Percentiles rank a stretch among this genome's conserved stretches.
phyloP scores from a whole-genome alignment of 106 monocot species.

The Platanthera zijinensis region DNA sequence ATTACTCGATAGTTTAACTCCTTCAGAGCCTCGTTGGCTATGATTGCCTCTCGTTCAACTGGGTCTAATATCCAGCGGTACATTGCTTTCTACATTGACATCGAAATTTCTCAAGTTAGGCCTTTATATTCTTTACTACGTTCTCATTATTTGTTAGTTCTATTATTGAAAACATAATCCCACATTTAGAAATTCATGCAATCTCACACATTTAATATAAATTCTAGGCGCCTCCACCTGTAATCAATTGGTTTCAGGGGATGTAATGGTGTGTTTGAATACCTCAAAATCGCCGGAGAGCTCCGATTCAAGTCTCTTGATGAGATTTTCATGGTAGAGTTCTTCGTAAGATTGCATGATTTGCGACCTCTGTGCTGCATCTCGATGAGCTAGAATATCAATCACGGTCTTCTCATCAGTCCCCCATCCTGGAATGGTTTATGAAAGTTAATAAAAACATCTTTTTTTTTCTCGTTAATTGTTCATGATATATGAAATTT shows the following conservation, averaged over 20 bases:
- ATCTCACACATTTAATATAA: too few relatives aligned
- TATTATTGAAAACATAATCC: too few relatives aligned
- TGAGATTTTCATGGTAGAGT: constrained; percentile 55
- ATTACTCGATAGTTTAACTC: constrained; percentile 28
- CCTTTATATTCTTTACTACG: neutral
- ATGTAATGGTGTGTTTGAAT: neutral
- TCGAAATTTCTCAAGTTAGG: neutral
- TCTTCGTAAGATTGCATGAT: constrained; percentile 59
- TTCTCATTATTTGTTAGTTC: neutral
- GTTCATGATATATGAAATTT: too few relatives aligned
- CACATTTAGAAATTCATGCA: too few relatives aligned
- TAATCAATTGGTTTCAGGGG: too few relatives aligned
- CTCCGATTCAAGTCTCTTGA: constrained; percentile 73
- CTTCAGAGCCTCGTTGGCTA: constrained; percentile 42
- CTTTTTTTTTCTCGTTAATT: too few relatives aligned
- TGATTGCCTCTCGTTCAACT: constrained; percentile 46
- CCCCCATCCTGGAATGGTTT: constrained; percentile 51
- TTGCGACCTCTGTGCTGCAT: constrained; percentile 60
- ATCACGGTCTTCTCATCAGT: constrained; percentile 84
- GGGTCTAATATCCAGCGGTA: constrained; percentile 73
- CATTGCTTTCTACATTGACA: constrained; percentile 47
- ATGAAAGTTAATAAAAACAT: too few relatives aligned
- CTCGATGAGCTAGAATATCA: constrained; percentile 50
- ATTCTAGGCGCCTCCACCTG: too few relatives aligned
- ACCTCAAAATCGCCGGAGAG: constrained; percentile 47